Percentiles rank a stretch among this genome's conserved stretches.
These are phyloP conservation scores for Candida germanica DNA, from an alignment of 805 yeast species.

Conservation along the genomic window DNA sequence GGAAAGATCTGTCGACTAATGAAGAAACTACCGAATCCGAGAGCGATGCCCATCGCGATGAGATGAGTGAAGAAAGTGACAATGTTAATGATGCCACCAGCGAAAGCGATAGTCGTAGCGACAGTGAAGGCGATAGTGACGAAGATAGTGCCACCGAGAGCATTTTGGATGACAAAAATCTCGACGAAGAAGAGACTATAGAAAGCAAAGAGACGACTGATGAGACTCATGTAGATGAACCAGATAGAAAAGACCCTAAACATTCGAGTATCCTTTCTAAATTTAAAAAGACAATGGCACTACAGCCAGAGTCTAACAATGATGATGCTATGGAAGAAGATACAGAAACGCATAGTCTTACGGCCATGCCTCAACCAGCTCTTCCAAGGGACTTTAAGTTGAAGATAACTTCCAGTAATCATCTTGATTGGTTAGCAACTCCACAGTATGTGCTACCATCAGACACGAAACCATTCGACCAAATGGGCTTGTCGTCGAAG, in stretches of 20 bases:
- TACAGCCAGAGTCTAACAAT: conserved; percentile 2
- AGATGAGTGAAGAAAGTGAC: background rate
- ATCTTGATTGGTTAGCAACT: conserved; percentile 62
- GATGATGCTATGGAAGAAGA: background rate
- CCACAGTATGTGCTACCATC: conserved; percentile 58
- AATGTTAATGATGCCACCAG: background rate
- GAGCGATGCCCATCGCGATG: no score
- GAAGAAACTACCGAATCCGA: conserved; percentile 7
- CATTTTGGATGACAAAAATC: background rate
- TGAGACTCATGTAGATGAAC: conserved; percentile 7
- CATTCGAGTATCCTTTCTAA: conserved; percentile 52
- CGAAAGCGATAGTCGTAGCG: conserved; percentile 12
- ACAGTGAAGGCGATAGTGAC: conserved; percentile 11
- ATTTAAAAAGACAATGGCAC: conserved; percentile 36
- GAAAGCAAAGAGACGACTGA: no score
- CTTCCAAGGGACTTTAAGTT: conserved; percentile 52
- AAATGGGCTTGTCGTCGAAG: conserved; percentile 43
- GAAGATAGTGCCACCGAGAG: conserved; percentile 2
- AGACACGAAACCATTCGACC: conserved; percentile 44
- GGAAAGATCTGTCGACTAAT: background rate
- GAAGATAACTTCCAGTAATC: conserved; percentile 25
- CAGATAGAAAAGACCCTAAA: conserved; percentile 28
- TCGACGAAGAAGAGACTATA: background rate
- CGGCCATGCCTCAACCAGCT: conserved; percentile 84
- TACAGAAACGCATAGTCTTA: conserved; percentile 29